A percentile compares a stretch with the other conserved stretches of the same genome.
Evolutionary conservation across 148 eudicot genomes (phyloP).

Genomic region (Tetragonia tetragonoides): DNA sequence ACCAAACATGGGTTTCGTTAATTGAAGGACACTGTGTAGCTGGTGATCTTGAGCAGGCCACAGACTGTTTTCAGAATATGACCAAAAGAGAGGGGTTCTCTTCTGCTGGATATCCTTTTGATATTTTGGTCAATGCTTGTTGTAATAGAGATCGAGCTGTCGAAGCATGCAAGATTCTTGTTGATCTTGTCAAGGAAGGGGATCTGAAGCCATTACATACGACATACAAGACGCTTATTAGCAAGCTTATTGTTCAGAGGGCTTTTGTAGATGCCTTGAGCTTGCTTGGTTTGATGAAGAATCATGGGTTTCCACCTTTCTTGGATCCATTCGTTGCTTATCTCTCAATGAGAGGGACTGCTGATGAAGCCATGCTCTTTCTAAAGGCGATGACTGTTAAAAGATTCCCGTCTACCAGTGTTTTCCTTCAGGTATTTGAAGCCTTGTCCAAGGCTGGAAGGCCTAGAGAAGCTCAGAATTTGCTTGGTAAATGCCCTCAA

Average conservation of each 20-base stretch:
- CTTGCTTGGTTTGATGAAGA: conserved; percentile 67
- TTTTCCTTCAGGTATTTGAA: conserved; percentile 55
- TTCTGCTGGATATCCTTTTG: conserved; percentile 45
- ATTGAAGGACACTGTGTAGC: conserved; percentile 64
- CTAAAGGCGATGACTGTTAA: conserved; percentile 52
- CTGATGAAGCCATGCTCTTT: conserved; percentile 60
- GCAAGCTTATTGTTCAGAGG: conserved; percentile 51
- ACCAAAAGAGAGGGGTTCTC: conserved; percentile 45
- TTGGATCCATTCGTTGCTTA: conserved; percentile 57
- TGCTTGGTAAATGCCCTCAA: conserved; percentile 64
- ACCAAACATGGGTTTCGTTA: conserved; percentile 48
- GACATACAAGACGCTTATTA: conserved; percentile 60
- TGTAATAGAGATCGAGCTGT: conserved; percentile 44
- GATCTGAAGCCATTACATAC: conserved; percentile 47
- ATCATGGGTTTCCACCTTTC: conserved; percentile 72
- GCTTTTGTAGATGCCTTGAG: conserved; percentile 54
- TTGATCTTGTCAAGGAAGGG: conserved; percentile 39
- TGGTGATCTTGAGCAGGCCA: conserved; percentile 57
- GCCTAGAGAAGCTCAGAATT: conserved; percentile 59
- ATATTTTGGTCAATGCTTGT: conserved; percentile 51
- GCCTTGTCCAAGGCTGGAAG: conserved; percentile 62
- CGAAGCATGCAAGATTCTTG: conserved; percentile 61
- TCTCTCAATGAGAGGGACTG: conserved; percentile 52
- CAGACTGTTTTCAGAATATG: conserved; percentile 44
- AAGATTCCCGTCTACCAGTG: conserved; percentile 50